Evolutionary conservation across 495 filamentous ascomycete species (phyloP).

Genomic region (Penicillium canescens): DNA sequence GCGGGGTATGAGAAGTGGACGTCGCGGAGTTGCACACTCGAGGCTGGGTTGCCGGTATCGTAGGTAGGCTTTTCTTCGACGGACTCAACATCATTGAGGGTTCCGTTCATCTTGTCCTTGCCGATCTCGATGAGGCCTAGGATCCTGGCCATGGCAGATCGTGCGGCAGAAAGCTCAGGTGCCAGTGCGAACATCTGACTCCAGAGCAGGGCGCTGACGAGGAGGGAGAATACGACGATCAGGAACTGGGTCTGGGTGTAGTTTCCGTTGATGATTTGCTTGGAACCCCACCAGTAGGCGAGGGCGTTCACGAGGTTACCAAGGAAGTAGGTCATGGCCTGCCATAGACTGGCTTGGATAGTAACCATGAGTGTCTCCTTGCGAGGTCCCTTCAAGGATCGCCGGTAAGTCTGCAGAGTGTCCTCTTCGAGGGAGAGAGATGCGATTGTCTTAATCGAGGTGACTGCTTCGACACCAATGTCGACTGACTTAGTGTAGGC

Average conservation of each 20-base stretch:
- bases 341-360: slow-evolving; percentile 48
- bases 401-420: slow-evolving; percentile 34
- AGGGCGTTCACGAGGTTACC: slow-evolving; percentile 60
- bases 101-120: slow-evolving; percentile 29
- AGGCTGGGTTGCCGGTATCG: slow-evolving; percentile 29
- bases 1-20: slow-evolving; percentile 62
- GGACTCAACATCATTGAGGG: slow-evolving; percentile 16
- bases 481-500: slow-evolving; percentile 48
- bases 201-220: slow-evolving; percentile 57
- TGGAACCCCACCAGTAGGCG: slow-evolving; percentile 67
- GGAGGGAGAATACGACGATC: slow-evolving; percentile 57
- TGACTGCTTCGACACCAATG: slow-evolving; percentile 49
- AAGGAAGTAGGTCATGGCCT: slow-evolving; percentile 50
- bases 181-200: slow-evolving; percentile 65
- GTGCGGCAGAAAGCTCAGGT: slow-evolving; percentile 56
- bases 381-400: slow-evolving; percentile 35
- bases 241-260: slow-evolving; percentile 61
- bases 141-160: slow-evolving; percentile 40
- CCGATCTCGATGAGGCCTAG: slow-evolving; percentile 48
- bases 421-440: slow-evolving; percentile 47
- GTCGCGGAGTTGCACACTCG: slow-evolving; percentile 48
- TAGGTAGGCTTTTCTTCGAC: slow-evolving; percentile 17
- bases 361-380: slow-evolving; percentile 47
- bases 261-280: slow-evolving; percentile 53
- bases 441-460: slow-evolving; percentile 53